Base-by-base conservation (phyloP, 2,329 filamentous ascomycete species). In the Botrytis pseudocinerea region DNA sequence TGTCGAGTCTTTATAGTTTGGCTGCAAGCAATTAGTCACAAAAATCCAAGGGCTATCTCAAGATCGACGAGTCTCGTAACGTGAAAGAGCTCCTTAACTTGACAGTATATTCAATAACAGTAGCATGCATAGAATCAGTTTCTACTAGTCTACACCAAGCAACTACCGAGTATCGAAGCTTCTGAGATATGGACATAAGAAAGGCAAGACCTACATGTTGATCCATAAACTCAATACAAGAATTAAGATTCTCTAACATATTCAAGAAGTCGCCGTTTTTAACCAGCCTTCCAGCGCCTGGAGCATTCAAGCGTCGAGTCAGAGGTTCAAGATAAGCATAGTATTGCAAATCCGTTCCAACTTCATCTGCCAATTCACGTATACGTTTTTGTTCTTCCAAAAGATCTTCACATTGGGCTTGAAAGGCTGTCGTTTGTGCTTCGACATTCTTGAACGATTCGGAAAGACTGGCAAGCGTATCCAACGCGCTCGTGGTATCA, bases 261-360 rank as follows among this genome's bases (percentile, higher is more conserved):
- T 97, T 93, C 2, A 92, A 90, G 80, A 98, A 98, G 62, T 93
- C 92, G 69, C 92, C 90, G 73, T 92, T 91, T 63, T 95, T 92
- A 25, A 98, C 95, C 72, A 97, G 86, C 73, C 92, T 94, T 66
- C 93, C 91, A 32, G 95, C 95, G 1, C 95, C 94, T 0, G 96
- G 95, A 0, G 95, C 95, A 84, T 98, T 98, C 73, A 99, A 88
- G 22, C 94, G 89, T 72, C 95, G 89, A 0, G 94, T 97, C 74
- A 95, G 94, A 64, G 92, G 94, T 76, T 99, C 96, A 9, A 99
- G 87, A 80, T 97, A 98, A 32, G 92, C 90, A 82, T 99, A 99
- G 82, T 97, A 98, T 80, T 95, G 91, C n/a, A 98, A 85, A 78
- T 98, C 97, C 38, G 93, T 92, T 40, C 93, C 92, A 73, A 99